A percentile compares a stretch with the other conserved stretches of the same genome.
Conservation (phyloP, 1,139 yeast genomes). For the Blastobotrys elegans region DNA sequence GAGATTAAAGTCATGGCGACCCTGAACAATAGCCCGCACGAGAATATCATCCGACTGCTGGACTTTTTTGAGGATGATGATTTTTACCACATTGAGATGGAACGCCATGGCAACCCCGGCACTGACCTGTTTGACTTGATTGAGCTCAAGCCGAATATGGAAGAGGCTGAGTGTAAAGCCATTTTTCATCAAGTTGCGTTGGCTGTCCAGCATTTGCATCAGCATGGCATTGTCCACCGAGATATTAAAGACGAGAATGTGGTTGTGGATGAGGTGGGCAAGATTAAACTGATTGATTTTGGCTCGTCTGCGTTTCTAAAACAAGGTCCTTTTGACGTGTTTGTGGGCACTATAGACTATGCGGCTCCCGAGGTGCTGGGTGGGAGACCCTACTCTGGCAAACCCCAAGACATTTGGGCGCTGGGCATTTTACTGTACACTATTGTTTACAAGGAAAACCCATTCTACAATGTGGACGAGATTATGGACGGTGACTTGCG, state of each 20-base stretch:
- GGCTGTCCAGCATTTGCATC: slow-evolving; percentile 76
- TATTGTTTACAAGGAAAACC: slow-evolving; percentile 88
- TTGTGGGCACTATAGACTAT: slow-evolving; percentile 94
- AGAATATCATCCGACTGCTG: slow-evolving; percentile 73
- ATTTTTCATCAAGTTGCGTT: slow-evolving; percentile 76
- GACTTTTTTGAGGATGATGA: slow-evolving; percentile 91
- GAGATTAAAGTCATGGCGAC: slow-evolving; percentile 91
- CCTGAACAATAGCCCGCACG: slow-evolving; percentile 51
- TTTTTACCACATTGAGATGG: slow-evolving; percentile 84
- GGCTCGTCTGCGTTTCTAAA: slow-evolving; percentile 87
- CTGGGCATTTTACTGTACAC: slow-evolving; percentile 86
- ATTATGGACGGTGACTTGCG: slow-evolving; percentile 85
- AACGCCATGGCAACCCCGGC: slow-evolving; percentile 84
- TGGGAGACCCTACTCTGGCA: slow-evolving; percentile 86
- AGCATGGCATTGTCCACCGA: slow-evolving; percentile 83
- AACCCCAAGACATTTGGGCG: slow-evolving; percentile 97
- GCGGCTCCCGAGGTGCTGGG: slow-evolving; percentile 94
- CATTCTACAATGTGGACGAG: slow-evolving; percentile 91
- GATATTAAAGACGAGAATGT: slow-evolving; percentile 95
- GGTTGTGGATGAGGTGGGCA: slow-evolving; percentile 56
- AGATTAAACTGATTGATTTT: slow-evolving; percentile 81
- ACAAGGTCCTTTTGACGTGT: slow-evolving; percentile 94
- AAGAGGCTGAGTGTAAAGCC: slow-evolving; percentile 66
- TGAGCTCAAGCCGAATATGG: slow-evolving; percentile 75
- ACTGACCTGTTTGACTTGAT: slow-evolving; percentile 88